Evolutionary conservation across 176 grass and related monocot genomes (phyloP).

Genomic region (Neostapfia colusana): DNA sequence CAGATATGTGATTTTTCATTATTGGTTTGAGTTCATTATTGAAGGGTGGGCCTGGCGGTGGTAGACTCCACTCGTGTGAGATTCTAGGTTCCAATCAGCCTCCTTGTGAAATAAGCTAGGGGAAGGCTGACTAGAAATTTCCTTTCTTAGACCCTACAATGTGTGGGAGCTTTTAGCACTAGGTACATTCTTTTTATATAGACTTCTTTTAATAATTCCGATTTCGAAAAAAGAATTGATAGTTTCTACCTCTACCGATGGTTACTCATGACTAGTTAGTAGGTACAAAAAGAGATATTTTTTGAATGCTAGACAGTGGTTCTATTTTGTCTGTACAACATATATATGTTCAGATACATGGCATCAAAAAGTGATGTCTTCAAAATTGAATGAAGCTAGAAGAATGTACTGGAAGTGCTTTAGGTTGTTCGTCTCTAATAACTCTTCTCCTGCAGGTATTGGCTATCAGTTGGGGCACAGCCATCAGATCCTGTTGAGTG

Average conservation of each 20-base stretch:
- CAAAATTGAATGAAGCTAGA: too few relatives aligned
- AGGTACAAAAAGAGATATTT: not conserved
- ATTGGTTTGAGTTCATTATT: not conserved
- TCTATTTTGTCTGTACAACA: not conserved
- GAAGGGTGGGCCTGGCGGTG: too few relatives aligned
- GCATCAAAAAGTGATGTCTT: not conserved
- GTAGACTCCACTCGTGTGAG: too few relatives aligned
- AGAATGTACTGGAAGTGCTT: not conserved
- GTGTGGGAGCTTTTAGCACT: too few relatives aligned
- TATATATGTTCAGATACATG: not conserved
- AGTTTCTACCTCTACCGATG: too few relatives aligned
- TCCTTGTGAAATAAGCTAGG: too few relatives aligned
- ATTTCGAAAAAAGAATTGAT: too few relatives aligned
- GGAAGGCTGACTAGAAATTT: too few relatives aligned
- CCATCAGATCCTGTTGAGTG: conserved; percentile 77
- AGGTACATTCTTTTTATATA: too few relatives aligned
- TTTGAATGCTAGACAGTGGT: not conserved
- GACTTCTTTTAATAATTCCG: too few relatives aligned
- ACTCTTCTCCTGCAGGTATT: conserved; percentile 49
- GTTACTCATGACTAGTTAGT: not conserved
- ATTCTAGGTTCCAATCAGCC: too few relatives aligned
- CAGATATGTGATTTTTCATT: not conserved
- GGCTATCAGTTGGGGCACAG: conserved; percentile 77
- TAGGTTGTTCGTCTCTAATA: not conserved
- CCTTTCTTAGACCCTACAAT: too few relatives aligned